phyloP scores from a whole-genome alignment of 768 basidiomycete species.

The Trichaptum fuscoviolaceum region DNA sequence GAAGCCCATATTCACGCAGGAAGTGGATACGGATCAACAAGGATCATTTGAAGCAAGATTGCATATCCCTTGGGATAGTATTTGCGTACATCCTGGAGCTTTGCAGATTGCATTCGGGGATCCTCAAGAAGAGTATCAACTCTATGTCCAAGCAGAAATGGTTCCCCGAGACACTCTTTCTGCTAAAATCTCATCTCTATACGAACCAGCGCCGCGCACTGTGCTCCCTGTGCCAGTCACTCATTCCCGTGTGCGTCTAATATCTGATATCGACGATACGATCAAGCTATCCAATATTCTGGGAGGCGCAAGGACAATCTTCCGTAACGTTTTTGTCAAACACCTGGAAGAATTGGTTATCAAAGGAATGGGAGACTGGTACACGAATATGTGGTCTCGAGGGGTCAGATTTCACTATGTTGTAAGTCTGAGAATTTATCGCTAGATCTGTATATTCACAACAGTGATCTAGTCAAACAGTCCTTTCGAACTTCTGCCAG shows the following conservation, averaged over 20 bases:
- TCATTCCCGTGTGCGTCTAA: constrained; percentile 63
- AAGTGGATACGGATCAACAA: constrained; percentile 56
- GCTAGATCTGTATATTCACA: constrained; percentile 12
- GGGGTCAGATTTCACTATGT: constrained; percentile 88
- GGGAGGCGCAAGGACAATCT: constrained; percentile 73
- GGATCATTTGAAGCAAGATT: constrained; percentile 71
- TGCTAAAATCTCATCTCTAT: constrained; percentile 8
- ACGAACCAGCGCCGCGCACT: constrained; percentile 12
- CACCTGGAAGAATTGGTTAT: constrained; percentile 75
- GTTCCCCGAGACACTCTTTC: constrained; percentile 11
- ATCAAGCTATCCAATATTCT: constrained; percentile 78
- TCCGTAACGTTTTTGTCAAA: constrained; percentile 89
- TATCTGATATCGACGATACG: constrained; percentile 95
- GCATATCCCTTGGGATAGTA: constrained; percentile 59
- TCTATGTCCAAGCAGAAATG: constrained; percentile 52
- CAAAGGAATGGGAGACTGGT: constrained; percentile 81
- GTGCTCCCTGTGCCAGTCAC: constrained; percentile 38
- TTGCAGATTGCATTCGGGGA: constrained; percentile 56
- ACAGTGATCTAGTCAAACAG: constrained; percentile 66
- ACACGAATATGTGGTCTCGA: constrained; percentile 55
- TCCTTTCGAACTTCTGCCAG: constrained; percentile 78
- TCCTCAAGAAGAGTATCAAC: constrained; percentile 43
- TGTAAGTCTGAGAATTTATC: constrained; percentile 39
- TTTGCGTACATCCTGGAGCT: constrained; percentile 56
- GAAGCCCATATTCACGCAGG: constrained; percentile 43